phyloP scores from a whole-genome alignment of 352 stramenopile species.

The Thalassiosira delicatula region DNA sequence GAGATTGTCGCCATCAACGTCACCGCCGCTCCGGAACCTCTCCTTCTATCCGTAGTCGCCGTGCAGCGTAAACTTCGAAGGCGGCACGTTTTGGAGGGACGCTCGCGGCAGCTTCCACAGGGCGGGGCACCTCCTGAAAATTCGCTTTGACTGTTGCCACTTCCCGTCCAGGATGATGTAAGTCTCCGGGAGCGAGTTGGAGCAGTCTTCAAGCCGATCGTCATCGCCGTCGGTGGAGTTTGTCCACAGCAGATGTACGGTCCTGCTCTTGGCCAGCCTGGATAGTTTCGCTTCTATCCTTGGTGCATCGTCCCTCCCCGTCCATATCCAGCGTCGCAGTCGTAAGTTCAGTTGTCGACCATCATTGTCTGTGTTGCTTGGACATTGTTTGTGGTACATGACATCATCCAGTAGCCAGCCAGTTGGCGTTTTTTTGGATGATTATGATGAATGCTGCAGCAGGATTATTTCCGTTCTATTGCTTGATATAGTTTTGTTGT shows the following conservation, averaged over 20 bases:
- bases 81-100: constrained; percentile 7
- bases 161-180: constrained; percentile 55
- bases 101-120: constrained; percentile 25
- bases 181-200: neutral
- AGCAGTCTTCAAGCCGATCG: neutral
- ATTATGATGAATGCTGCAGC: constrained; percentile 23
- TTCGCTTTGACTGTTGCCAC: constrained; percentile 46
- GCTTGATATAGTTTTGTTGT: neutral
- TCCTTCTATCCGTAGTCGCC: constrained; percentile 51
- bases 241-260: constrained; percentile 28
- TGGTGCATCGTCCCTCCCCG: constrained; percentile 9
- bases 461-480: constrained; percentile 21
- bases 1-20: constrained; percentile 13
- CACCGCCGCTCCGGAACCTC: constrained; percentile 22
- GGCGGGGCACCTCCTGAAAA: constrained; percentile 39
- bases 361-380: neutral
- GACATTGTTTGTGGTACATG: constrained; percentile 1
- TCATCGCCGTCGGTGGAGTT: neutral
- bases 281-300: constrained; percentile 23
- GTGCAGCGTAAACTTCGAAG: constrained; percentile 34
- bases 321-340: constrained; percentile 20
- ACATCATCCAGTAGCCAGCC: constrained; percentile 29
- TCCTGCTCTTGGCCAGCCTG: neutral
- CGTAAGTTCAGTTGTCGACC: neutral
- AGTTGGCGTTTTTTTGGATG: constrained; percentile 28